A percentile compares a stretch with the other conserved stretches of the same genome.
Conservation (phyloP, 768 basidiomycete species). For the Rhizopogon vinicolor region DNA sequence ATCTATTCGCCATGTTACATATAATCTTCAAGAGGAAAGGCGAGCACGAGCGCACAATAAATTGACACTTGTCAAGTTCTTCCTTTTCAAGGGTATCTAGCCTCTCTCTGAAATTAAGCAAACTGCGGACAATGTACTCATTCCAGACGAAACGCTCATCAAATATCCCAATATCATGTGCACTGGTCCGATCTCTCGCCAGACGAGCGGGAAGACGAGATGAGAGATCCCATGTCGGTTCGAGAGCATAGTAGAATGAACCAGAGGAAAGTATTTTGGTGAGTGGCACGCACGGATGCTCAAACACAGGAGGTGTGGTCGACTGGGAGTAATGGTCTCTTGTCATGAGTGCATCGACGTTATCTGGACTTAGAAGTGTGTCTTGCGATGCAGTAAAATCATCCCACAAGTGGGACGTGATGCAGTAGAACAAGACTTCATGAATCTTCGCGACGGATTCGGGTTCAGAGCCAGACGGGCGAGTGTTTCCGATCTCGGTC, state of each 20-base stretch:
- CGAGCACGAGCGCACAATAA: conserved; percentile 55
- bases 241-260: conserved; percentile 87
- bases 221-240: conserved; percentile 86
- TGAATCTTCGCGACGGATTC: conserved; percentile 81
- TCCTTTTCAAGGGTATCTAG: conserved; percentile 64
- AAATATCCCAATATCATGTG: conserved; percentile 53
- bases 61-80: conserved; percentile 80
- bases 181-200: conserved; percentile 38
- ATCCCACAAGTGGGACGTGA: conserved; percentile 85
- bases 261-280: conserved; percentile 89
- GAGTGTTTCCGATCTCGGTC: conserved; percentile 68
- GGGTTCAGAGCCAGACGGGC: conserved; percentile 49
- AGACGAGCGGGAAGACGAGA: conserved; percentile 73
- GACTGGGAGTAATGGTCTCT: conserved; percentile 42
- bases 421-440: conserved; percentile 84
- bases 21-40: conserved; percentile 3
- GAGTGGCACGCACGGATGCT: conserved; percentile 88
- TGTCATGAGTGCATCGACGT: conserved; percentile 37
- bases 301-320: conserved; percentile 52
- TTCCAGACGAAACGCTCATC: conserved; percentile 96
- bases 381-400: conserved; percentile 54
- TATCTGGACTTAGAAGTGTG: conserved; percentile 52
- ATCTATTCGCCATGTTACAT: conserved; percentile 42
- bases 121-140: conserved; percentile 78
- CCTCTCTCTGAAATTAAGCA: conserved; percentile 84